phyloP scores from a whole-genome alignment of 2,329 filamentous ascomycete genomes.

The Eutypa lata region DNA sequence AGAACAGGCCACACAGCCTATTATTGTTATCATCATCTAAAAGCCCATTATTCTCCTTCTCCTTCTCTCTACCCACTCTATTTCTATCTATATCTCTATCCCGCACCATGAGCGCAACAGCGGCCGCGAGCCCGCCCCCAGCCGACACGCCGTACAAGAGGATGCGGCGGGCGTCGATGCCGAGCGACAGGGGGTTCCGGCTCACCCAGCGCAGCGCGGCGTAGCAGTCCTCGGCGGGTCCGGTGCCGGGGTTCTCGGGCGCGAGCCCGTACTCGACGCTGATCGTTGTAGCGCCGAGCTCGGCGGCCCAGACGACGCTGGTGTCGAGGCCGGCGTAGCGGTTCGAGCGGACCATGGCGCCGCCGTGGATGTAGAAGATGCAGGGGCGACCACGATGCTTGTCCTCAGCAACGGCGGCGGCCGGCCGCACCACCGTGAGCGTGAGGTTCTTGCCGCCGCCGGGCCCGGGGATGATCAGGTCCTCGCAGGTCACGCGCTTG shows the following conservation, averaged over 20 bases:
- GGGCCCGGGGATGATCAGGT: constrained; percentile 22
- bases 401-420: constrained; percentile 1
- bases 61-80: too few relatives aligned
- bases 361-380: constrained; percentile 31
- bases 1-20: constrained; percentile 35
- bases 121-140: constrained; percentile 55
- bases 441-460: constrained; percentile 16
- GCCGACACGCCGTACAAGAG: constrained; percentile 55
- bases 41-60: too few relatives aligned
- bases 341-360: constrained; percentile 27
- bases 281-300: constrained; percentile 27
- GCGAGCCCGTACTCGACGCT: constrained; percentile 31
- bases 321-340: constrained; percentile 30
- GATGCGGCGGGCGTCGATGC: constrained; percentile 45
- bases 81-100: constrained; percentile 24
- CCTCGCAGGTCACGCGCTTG: constrained; percentile 23
- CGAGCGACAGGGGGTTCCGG: constrained; percentile 29
- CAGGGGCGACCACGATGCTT: constrained; percentile 14
- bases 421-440: constrained; percentile 22
- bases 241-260: constrained; percentile 26
- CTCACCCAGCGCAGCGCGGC: constrained; percentile 31
- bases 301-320: constrained; percentile 26
- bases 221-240: constrained; percentile 35
- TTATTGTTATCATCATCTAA: too few relatives aligned
- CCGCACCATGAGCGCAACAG: constrained; percentile 46